phyloP scores from a whole-genome alignment of 2,329 filamentous ascomycete species.

The Ampelomyces quisqualis region DNA sequence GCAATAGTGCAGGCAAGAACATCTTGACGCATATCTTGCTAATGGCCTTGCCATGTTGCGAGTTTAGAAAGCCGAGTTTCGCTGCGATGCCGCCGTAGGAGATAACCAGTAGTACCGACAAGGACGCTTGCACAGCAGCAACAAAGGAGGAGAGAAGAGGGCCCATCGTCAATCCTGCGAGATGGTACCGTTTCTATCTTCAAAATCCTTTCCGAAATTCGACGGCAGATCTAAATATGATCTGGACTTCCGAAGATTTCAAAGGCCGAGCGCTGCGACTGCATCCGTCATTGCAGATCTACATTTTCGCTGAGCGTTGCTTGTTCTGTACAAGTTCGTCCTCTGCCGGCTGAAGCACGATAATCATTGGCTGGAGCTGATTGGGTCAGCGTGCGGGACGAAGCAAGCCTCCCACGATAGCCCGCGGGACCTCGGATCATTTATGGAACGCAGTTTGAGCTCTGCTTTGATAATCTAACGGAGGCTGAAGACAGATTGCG shows the following conservation, averaged over 20 bases:
- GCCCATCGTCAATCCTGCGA: constrained; percentile 1
- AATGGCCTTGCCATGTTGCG: constrained; percentile 54
- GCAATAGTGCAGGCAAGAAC: constrained; percentile 55
- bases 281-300: constrained; percentile 4
- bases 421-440: no score
- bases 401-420: no score
- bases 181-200: no score
- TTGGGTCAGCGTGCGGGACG: constrained; percentile 9
- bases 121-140: constrained; percentile 56
- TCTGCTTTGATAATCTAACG: no score
- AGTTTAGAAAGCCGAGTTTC: constrained; percentile 50
- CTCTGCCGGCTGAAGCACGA: constrained; percentile 15
- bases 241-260: background rate
- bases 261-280: constrained; percentile 2
- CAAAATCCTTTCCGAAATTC: no score
- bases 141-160: constrained; percentile 46
- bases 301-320: constrained; percentile 6
- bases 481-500: no score
- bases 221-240: background rate
- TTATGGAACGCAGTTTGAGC: no score
- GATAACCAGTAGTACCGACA: constrained; percentile 57
- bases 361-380: constrained; percentile 9
- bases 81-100: constrained; percentile 53
- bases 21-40: constrained; percentile 55
- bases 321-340: constrained; percentile 9